phyloP scores from a whole-genome alignment of 306 rosid genomes.

The Ormosia semicastrata region DNA sequence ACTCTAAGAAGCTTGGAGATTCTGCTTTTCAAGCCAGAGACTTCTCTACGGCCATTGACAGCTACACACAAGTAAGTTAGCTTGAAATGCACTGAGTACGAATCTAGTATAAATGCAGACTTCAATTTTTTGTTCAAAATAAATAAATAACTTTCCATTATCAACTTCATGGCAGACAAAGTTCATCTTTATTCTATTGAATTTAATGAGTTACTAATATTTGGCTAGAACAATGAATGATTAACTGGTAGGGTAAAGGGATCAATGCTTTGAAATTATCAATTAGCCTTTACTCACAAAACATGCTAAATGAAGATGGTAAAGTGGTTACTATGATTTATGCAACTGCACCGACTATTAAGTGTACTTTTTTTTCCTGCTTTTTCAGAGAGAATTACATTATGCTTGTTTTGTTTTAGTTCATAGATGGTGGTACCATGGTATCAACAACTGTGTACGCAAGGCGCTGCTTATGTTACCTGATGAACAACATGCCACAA shows the following conservation, averaged over 20 bases:
- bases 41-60: constrained; percentile 64
- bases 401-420: constrained; percentile 49
- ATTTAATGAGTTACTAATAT: neutral
- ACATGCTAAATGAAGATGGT: neutral
- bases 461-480: constrained; percentile 87
- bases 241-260: neutral
- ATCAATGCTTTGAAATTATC: neutral
- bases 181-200: neutral
- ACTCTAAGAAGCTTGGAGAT: constrained; percentile 74
- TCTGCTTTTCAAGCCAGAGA: constrained; percentile 82
- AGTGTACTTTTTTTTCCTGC: neutral
- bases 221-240: neutral
- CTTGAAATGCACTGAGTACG: neutral
- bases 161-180: neutral
- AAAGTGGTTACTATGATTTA: neutral
- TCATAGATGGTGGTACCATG: constrained; percentile 92
- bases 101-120: constrained; percentile 15
- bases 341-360: neutral
- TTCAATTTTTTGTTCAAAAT: neutral
- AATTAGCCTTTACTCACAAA: neutral
- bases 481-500: constrained; percentile 88
- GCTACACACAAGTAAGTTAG: constrained; percentile 72
- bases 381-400: neutral
- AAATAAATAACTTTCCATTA: neutral
- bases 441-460: constrained; percentile 88